These are phyloP conservation scores for Phytophthora lateralis DNA, from an alignment of 352 stramenopile genomes.

Conservation along the genomic window DNA sequence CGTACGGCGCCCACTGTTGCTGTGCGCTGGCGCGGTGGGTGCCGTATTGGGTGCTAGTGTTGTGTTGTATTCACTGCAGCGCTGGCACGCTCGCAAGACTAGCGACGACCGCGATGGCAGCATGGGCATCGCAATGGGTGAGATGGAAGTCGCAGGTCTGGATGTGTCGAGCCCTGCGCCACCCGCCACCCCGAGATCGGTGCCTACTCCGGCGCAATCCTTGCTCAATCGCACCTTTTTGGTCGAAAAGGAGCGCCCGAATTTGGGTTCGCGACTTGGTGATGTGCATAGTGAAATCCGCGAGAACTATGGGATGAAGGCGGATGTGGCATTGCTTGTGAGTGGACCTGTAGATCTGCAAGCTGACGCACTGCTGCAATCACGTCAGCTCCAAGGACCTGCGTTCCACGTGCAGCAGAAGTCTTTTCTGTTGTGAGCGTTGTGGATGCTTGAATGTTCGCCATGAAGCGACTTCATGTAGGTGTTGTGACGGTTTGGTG, in stretches of 20 bases:
- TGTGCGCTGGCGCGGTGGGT: slow-evolving; percentile 32
- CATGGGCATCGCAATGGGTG: slow-evolving; percentile 40
- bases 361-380: slow-evolving; percentile 31
- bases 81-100: slow-evolving; percentile 15
- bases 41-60: slow-evolving; percentile 34
- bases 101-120: slow-evolving; percentile 13
- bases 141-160: slow-evolving; percentile 43
- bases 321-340: slow-evolving; percentile 49
- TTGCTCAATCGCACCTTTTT: slow-evolving; percentile 40
- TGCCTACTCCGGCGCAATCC: slow-evolving; percentile 34
- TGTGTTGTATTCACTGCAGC: slow-evolving; percentile 23
- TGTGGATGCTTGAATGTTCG: not conserved
- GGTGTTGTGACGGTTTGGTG: not conserved
- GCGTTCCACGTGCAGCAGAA: slow-evolving; percentile 50
- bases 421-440: slow-evolving; percentile 49
- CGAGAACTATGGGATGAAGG: slow-evolving; percentile 51
- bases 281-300: slow-evolving; percentile 53
- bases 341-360: slow-evolving; percentile 52
- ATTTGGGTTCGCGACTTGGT: slow-evolving; percentile 37
- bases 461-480: not conserved
- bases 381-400: slow-evolving; percentile 38
- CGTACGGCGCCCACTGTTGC: slow-evolving; percentile 41
- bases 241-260: slow-evolving; percentile 46
- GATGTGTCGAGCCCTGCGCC: slow-evolving; percentile 40
- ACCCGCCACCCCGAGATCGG: slow-evolving; percentile 43